Base-by-base conservation (phyloP, 2,329 filamentous ascomycete species). In the Mycosphaerella arachidis region DNA sequence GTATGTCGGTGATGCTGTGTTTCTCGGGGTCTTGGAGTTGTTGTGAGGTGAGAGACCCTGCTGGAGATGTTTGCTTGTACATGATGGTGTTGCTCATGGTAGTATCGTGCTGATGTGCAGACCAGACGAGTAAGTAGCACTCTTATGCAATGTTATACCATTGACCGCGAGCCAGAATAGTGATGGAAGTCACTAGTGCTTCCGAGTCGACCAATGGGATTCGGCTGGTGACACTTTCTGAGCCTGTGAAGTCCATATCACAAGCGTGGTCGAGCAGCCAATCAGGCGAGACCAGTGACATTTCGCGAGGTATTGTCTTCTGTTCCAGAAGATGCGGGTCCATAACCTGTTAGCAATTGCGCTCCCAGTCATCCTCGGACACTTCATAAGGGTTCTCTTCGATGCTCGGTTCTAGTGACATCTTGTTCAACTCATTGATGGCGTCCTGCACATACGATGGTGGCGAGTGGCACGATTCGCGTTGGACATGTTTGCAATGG, bases 1-100 rank as follows among this genome's bases (percentile, higher is more conserved):
- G 66, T 30, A 63, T 27, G 18, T 50, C 46, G 46, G 6, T n/a
- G 8, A 9, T 30, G 20, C 1, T 29, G 27, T 50, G 46, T n/a
- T 50, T 50, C 29, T 50, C 46, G 13, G 46, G 6, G 46, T 50
- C 46, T 13, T 50, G 29, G 4, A 6, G 18, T 9, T 50, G 24
- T 29, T 50, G 18, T 1, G 24, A 50, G 46, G 40, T n/a, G n/a
- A n/a, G 40, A 1, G 10, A 6, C 3, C 13, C 18, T 29, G 24
- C 29, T 50, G 46, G 9, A 8, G 46, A 9, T 8, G 20, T 50
- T 16, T 16, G 12, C 20, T 29, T 24, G 7, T 50, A 6, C 46
- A 31, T 30, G 3, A 8, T 29, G 20, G 9, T 27, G 20, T 27
- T 24, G 24, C 24, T 3, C 24, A 24, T 24, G 24, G 24, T 24